Base-by-base conservation (phyloP, 1,284 basidiomycete genomes). In the Cerrena zonata region DNA sequence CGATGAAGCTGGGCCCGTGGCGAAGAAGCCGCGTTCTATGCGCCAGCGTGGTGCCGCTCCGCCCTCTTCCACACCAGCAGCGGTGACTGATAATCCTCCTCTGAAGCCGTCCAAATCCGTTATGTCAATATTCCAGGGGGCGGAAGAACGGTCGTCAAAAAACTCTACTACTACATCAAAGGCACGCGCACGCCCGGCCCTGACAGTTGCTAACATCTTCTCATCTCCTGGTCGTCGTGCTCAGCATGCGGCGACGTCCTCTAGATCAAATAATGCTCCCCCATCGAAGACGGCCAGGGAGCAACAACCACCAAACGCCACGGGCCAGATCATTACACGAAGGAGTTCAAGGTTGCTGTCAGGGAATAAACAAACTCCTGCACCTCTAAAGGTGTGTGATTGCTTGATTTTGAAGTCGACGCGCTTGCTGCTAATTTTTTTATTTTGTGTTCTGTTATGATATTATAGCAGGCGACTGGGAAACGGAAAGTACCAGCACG, bases 121-220 rank as follows among this genome's bases (percentile, higher is more conserved):
- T 43, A 60, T 62, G 53, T 63, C 75, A 66, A 68, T 67, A 66
- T 73, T 59, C 57, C 57, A 55, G 56, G 59, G 60, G 59, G 61
- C 59, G 61, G 82, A 85, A 69, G 82, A 84, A 67, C 76, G 79
- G 67, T 72, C 75, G 74, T n/a, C n/a, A n/a, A n/a, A n/a, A n/a
- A n/a, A n/a, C n/a, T n/a, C n/a, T n/a, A n/a, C n/a, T n/a, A 87
- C 86, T 84, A 60, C 58, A 59, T 64, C 61, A 58, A 89, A 89
- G 85, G 86, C 82, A 86, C 78, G 83, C 80, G 78, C 79, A 76
- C 83, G 80, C 79, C 82, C 79, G 80, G 82, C 78, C 76, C 76
- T 84, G 77, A 82, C 77, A 71, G 78, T 82, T 79, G 75, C 81
- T 83, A 85, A 85, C 73, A 75, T 84, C 75, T 84, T 86, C 83